Evolutionary conservation across 192 early-diverging fungal species (phyloP).

Genomic region (Gaertneriomyces semiglobifer): DNA sequence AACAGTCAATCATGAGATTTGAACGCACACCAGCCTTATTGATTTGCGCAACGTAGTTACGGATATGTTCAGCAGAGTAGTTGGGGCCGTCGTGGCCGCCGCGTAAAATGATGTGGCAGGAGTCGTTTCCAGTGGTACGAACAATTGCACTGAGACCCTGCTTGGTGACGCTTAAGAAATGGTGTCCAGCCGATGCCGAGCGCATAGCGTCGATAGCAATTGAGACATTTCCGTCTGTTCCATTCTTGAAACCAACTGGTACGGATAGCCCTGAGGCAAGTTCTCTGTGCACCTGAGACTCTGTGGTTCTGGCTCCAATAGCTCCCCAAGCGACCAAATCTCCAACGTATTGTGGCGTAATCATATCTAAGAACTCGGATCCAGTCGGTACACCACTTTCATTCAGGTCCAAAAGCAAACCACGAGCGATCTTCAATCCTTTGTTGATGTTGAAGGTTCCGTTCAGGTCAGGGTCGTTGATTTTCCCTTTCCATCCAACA

Average conservation of each 20-base stretch:
- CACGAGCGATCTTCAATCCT: slow-evolving; percentile 82
- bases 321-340: slow-evolving; percentile 96
- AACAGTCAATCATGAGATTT: slow-evolving; percentile 90
- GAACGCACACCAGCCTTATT: slow-evolving; percentile 52
- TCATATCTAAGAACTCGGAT: slow-evolving; percentile 87
- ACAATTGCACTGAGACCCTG: slow-evolving; percentile 89
- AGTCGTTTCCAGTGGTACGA: slow-evolving; percentile 71
- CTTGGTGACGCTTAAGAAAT: slow-evolving; percentile 94
- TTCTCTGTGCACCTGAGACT: slow-evolving; percentile 93
- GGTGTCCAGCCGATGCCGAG: slow-evolving; percentile 79
- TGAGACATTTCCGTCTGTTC: slow-evolving; percentile 87
- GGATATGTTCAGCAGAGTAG: slow-evolving; percentile 73
- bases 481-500: slow-evolving; percentile 95
- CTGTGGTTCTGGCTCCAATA: slow-evolving; percentile 94
- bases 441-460: slow-evolving; percentile 92
- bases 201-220: slow-evolving; percentile 92
- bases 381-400: slow-evolving; percentile 80
- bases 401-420: slow-evolving; percentile 75
- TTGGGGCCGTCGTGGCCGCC: slow-evolving; percentile 86
- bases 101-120: slow-evolving; percentile 91
- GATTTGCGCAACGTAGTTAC: slow-evolving; percentile 54
- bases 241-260: slow-evolving; percentile 98
- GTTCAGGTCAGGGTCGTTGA: slow-evolving; percentile 58
- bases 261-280: slow-evolving; percentile 90
- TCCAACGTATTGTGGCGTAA: slow-evolving; percentile 92